Percentiles rank a stretch among this genome's conserved stretches.
Conservation (phyloP, 441 rosid species). For the Bruguiera hainesii region DNA sequence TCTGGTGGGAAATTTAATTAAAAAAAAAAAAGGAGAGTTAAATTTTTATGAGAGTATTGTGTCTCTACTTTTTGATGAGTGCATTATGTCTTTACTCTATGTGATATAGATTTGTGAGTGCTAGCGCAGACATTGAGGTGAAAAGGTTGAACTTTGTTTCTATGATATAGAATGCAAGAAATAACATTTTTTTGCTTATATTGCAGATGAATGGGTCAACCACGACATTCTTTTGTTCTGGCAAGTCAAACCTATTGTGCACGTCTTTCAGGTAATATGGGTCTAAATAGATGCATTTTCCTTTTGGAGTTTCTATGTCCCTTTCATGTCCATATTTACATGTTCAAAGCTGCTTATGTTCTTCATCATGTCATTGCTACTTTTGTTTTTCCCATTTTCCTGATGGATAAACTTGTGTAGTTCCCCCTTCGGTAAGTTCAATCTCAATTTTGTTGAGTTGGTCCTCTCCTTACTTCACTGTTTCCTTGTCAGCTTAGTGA, state of each 20-base stretch:
- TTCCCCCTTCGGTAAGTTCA: too few relatives aligned
- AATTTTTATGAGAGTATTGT: background rate
- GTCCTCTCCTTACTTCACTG: constrained; percentile 1
- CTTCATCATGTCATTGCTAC: too few relatives aligned
- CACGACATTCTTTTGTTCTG: constrained; percentile 88
- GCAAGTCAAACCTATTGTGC: constrained; percentile 92
- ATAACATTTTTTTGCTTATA: constrained; percentile 10
- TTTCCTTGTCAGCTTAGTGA: constrained; percentile 64
- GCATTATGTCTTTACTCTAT: too few relatives aligned
- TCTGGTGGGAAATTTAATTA: background rate
- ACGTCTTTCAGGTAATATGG: constrained; percentile 83
- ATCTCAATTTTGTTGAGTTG: constrained; percentile 1
- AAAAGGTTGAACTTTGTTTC: background rate
- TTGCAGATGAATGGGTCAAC: constrained; percentile 76
- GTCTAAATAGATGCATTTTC: background rate
- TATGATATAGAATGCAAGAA: background rate
- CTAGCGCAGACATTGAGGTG: background rate
- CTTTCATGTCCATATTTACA: background rate
- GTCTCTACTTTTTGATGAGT: too few relatives aligned
- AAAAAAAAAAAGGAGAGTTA: background rate
- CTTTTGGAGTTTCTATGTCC: background rate
- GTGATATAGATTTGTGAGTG: background rate
- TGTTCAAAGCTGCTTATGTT: too few relatives aligned
- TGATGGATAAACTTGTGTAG: too few relatives aligned
- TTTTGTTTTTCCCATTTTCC: too few relatives aligned